phyloP scores from a whole-genome alignment of 2,329 filamentous ascomycete genomes.

The Fusarium sp. region DNA sequence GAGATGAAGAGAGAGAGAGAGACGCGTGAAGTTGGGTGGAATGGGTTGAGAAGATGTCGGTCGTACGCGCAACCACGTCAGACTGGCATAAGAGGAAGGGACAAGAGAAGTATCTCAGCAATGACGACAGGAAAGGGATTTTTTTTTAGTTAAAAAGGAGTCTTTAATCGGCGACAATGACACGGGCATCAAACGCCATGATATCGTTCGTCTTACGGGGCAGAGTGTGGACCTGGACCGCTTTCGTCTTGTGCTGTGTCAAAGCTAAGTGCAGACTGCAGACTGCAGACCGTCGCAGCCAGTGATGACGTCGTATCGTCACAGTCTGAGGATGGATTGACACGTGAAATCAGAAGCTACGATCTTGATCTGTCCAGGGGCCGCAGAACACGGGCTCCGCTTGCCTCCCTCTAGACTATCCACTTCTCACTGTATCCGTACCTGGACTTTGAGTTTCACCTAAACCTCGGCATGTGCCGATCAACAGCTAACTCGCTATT shows the following conservation, averaged over 20 bases:
- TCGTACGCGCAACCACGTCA: constrained; percentile 32
- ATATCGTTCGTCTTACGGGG: constrained; percentile 21
- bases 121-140: too few species aligned
- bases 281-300: too few species aligned
- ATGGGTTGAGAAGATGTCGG: constrained; percentile 14
- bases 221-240: constrained; percentile 41
- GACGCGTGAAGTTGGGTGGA: constrained; percentile 4
- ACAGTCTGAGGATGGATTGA: constrained; percentile 8
- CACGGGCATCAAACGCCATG: constrained; percentile 37
- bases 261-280: constrained; percentile 2
- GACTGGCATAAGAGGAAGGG: constrained; percentile 2
- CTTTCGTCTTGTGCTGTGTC: constrained; percentile 34
- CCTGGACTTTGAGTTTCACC: constrained; percentile 11
- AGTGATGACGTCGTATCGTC: constrained; percentile 36
- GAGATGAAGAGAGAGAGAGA: constrained; percentile 8
- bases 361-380: constrained; percentile 28
- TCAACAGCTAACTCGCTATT: not conserved
- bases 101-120: not conserved
- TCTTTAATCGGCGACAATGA: constrained; percentile 30
- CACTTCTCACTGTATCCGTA: not conserved
- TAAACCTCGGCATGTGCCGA: constrained; percentile 15
- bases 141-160: not conserved
- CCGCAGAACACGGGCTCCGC: constrained; percentile 20
- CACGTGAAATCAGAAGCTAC: constrained; percentile 48
- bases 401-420: not conserved